These are phyloP conservation scores for Pyrenula massariospora DNA, from an alignment of 495 filamentous ascomycete species.

Conservation along the genomic window DNA sequence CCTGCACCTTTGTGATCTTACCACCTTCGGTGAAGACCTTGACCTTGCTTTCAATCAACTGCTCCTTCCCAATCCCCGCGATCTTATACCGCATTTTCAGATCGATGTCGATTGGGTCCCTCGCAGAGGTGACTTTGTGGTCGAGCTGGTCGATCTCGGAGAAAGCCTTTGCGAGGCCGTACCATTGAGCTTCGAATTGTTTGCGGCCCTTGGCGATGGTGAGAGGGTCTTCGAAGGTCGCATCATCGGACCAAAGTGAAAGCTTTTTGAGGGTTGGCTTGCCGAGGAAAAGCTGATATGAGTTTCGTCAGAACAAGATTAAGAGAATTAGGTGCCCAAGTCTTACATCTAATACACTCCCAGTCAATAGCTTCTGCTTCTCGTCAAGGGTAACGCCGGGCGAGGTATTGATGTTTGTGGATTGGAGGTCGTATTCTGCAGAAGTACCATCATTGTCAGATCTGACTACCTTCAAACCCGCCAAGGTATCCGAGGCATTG, in stretches of 20 bases:
- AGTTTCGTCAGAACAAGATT: neutral
- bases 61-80: conserved; percentile 37
- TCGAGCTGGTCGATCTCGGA: conserved; percentile 31
- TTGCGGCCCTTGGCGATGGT: conserved; percentile 38
- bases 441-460: conserved; percentile 12
- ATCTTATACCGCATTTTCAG: conserved; percentile 39
- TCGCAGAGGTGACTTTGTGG: conserved; percentile 34
- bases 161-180: conserved; percentile 31
- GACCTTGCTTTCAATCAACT: conserved; percentile 36
- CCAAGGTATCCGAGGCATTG: neutral
- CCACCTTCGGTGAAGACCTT: conserved; percentile 28
- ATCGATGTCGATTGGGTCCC: conserved; percentile 43
- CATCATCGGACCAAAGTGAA: conserved; percentile 37
- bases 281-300: conserved; percentile 40
- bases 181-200: conserved; percentile 42
- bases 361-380: conserved; percentile 37
- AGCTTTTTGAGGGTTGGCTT: conserved; percentile 43
- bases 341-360: conserved; percentile 41
- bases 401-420: conserved; percentile 34
- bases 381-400: conserved; percentile 30
- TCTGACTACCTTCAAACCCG: conserved; percentile 7
- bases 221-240: conserved; percentile 36
- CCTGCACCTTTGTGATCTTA: conserved; percentile 42
- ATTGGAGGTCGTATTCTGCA: conserved; percentile 21
- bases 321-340: neutral